phyloP scores from a whole-genome alignment of 192 early-diverging fungal genomes.

The Pilobolus umbonatus region DNA sequence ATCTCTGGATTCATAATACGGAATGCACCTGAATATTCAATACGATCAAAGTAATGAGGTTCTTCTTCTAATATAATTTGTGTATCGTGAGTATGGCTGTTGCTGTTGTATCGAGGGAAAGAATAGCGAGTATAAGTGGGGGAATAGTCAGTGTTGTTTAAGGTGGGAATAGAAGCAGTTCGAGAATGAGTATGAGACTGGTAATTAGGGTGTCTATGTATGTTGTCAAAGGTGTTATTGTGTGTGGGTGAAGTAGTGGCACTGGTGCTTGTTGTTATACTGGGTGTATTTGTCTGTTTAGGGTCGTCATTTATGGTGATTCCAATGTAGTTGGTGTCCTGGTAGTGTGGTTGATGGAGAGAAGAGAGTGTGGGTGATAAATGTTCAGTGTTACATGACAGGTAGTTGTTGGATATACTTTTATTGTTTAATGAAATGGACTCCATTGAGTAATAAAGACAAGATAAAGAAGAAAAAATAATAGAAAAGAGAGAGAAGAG shows the following conservation, averaged over 20 bases:
- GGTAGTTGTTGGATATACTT: neutral
- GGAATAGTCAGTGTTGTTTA: too few relatives aligned
- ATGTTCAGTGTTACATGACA: neutral
- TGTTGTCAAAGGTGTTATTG: neutral
- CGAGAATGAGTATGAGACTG: neutral
- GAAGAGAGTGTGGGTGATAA: neutral
- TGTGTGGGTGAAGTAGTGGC: neutral
- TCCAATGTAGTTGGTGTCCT: constrained; percentile 29
- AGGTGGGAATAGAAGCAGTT: constrained; percentile 5
- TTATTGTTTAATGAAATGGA: neutral
- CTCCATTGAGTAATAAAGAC: too few relatives aligned
- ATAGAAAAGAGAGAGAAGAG: neutral
- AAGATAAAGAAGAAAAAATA: neutral
- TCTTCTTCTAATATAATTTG: neutral
- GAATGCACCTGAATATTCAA: constrained; percentile 1
- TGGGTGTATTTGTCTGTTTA: neutral
- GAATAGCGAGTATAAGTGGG: too few relatives aligned
- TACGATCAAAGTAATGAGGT: neutral
- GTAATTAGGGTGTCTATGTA: neutral
- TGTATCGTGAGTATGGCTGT: too few relatives aligned
- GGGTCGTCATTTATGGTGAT: constrained; percentile 31
- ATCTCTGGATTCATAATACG: neutral
- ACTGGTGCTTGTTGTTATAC: neutral
- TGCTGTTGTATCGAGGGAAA: neutral
- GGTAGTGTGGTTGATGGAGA: neutral